Evolutionary conservation across 2,329 filamentous ascomycete species (phyloP).

Genomic region (Cylindrodendrum hubeiense): DNA sequence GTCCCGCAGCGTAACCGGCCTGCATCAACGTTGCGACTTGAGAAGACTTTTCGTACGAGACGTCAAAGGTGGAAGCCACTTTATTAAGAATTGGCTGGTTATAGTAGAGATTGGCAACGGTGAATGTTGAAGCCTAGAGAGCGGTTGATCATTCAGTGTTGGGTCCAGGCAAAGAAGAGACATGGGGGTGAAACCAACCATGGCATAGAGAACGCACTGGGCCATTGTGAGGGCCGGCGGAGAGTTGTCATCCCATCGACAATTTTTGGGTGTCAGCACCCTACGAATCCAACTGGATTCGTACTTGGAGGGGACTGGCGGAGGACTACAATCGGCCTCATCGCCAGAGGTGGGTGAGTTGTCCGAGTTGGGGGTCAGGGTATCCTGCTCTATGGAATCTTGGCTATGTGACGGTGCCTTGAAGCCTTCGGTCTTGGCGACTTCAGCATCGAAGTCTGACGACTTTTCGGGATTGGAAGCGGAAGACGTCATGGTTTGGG

Average conservation of each 20-base stretch:
- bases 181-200: conserved; percentile 56
- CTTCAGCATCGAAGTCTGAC: neutral
- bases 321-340: conserved; percentile 19
- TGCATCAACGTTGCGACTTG: conserved; percentile 82
- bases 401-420: conserved; percentile 5
- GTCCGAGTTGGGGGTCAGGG: neutral
- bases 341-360: conserved; percentile 27
- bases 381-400: conserved; percentile 5
- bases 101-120: conserved; percentile 86
- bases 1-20: conserved; percentile 80
- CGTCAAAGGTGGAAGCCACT: conserved; percentile 77
- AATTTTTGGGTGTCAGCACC: conserved; percentile 68
- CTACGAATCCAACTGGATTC: conserved; percentile 38
- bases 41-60: conserved; percentile 76
- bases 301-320: conserved; percentile 34
- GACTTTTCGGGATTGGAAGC: neutral
- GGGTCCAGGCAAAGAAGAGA: neutral
- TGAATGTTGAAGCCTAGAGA: conserved; percentile 69
- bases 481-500: conserved; percentile 8
- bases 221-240: conserved; percentile 77
- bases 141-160: neutral
- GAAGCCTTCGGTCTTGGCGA: neutral
- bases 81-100: conserved; percentile 84
- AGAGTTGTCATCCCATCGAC: conserved; percentile 74
- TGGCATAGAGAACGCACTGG: conserved; percentile 78